Conservation (phyloP, 78 protist genomes). For the Paulinella micropora region DNA sequence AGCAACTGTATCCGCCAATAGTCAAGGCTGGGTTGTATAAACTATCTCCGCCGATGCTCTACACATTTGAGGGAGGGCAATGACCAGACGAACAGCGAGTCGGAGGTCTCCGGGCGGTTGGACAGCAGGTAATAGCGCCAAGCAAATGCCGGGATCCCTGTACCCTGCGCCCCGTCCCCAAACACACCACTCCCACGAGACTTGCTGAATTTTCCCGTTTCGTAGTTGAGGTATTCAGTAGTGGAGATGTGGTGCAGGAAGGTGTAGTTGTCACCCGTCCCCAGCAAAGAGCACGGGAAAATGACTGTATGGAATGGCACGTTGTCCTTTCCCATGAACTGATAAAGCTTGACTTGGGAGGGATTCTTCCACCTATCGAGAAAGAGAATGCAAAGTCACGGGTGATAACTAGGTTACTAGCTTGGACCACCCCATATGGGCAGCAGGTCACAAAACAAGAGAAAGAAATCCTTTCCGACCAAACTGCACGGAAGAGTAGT, state of each 20-base stretch:
- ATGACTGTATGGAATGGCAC: slow-evolving; percentile 70
- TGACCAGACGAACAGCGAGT: slow-evolving; percentile 36
- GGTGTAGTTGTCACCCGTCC: slow-evolving; percentile 30
- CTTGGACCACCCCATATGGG: no score
- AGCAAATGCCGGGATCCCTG: slow-evolving; percentile 38
- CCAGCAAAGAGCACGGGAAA: slow-evolving; percentile 67
- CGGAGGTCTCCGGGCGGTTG: slow-evolving; percentile 58
- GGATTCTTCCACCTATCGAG: no score
- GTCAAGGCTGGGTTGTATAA: no score
- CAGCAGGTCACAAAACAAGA: no score
- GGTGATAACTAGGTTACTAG: no score
- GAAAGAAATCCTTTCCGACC: no score
- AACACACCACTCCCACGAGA: slow-evolving; percentile 66
- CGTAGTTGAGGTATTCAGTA: slow-evolving; percentile 66
- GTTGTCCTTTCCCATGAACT: slow-evolving; percentile 72
- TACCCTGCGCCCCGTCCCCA: slow-evolving; percentile 53
- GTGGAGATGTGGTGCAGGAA: slow-evolving; percentile 35
- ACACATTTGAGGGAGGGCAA: no score
- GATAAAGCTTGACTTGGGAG: no score
- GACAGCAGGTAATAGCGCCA: slow-evolving; percentile 57
- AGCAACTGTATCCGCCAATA: no score
- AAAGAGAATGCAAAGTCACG: no score
- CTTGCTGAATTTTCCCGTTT: slow-evolving; percentile 64
- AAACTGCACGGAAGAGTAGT: no score
- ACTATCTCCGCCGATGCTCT: no score